Base-by-base conservation (phyloP, 2,329 filamentous ascomycete species). In the Fusarium veterinarium region DNA sequence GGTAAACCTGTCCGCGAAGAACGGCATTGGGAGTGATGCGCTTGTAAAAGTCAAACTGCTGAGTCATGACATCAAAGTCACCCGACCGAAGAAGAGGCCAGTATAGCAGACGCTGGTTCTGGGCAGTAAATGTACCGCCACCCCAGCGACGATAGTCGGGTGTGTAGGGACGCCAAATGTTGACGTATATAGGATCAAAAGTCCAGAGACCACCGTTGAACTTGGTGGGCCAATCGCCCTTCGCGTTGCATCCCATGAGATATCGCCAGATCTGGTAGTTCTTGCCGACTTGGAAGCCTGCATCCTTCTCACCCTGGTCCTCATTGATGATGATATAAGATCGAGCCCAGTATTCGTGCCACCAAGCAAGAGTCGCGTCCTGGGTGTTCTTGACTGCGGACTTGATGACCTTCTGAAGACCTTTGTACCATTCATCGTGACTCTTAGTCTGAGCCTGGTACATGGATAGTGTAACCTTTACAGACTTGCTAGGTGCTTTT, bases 201-300 rank as follows among this genome's bases (percentile, higher is more conserved):
- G 62, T 65, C 62, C 62, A 65, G 8, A 65, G 60, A 5, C 62
- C 62, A 8, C 62, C 60, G 11, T 65, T 65, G 16, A 65, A 65
- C 19, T 65, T 64, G 8, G 62, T 65, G 0, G 62, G 62, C 62
- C 62, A 65, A 1, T 52, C 35, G 0, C 60, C 40, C 8, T 57
- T 64, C 3, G 62, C 62, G 8, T 65, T 65, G 4, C 60, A 65
- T 5, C 62, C 62, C 62, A 65, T 64, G 2, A 65, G 60, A 13
- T 64, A 65, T n/a, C 62, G 60, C 62, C 62, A 65, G 5, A 65
- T 35, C 10, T 65, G 62, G 20, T 64, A 65, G 17, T 64, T 65
- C 7, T 64, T 64, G 1, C 60, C 60, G 2, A 65, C 62, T 11
- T 65, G 62, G 3, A 65, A 65, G 2, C 62, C 62, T 25, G 46